Percentiles rank a stretch among this genome's conserved stretches.
Evolutionary conservation across 2,329 filamentous ascomycete species (phyloP).

Genomic region (Neurospora crassa): DNA sequence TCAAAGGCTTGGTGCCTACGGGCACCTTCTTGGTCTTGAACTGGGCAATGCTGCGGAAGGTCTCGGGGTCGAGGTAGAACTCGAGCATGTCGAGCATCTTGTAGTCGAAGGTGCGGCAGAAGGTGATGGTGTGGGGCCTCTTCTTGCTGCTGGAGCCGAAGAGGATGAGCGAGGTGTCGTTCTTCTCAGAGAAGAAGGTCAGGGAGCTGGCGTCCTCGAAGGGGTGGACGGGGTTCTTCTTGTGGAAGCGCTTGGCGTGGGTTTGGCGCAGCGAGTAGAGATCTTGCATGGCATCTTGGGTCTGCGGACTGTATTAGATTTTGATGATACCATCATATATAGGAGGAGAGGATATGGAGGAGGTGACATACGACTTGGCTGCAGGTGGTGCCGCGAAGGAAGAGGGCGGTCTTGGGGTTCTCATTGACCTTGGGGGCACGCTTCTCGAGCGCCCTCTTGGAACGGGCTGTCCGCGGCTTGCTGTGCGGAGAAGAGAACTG

Average conservation of each 20-base stretch:
- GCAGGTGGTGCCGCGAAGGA: conserved; percentile 80
- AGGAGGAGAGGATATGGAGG: neutral
- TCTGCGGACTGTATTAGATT: conserved; percentile 10
- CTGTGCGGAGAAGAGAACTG: conserved; percentile 22
- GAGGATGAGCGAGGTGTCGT: conserved; percentile 11
- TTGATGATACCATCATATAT: too few relatives aligned
- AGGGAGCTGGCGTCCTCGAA: conserved; percentile 36
- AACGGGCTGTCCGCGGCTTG: conserved; percentile 66
- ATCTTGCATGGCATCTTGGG: conserved; percentile 70
- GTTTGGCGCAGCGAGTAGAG: conserved; percentile 78
- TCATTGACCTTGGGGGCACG: conserved; percentile 82
- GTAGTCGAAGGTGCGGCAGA: conserved; percentile 73
- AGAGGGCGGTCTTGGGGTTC: conserved; percentile 81
- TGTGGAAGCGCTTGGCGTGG: conserved; percentile 81
- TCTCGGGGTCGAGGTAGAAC: conserved; percentile 68
- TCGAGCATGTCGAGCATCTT: conserved; percentile 94
- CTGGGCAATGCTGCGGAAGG: conserved; percentile 58
- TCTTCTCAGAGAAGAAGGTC: conserved; percentile 66
- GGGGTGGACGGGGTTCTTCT: conserved; percentile 11
- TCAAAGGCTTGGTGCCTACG: conserved; percentile 77
- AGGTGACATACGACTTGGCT: conserved; percentile 56
- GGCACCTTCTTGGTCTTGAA: conserved; percentile 71
- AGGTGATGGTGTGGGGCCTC: conserved; percentile 80
- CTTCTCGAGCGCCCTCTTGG: conserved; percentile 89
- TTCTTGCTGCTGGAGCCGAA: conserved; percentile 53